Conservation (phyloP, 495 filamentous ascomycete genomes). For the Lepidopterella palustris region DNA sequence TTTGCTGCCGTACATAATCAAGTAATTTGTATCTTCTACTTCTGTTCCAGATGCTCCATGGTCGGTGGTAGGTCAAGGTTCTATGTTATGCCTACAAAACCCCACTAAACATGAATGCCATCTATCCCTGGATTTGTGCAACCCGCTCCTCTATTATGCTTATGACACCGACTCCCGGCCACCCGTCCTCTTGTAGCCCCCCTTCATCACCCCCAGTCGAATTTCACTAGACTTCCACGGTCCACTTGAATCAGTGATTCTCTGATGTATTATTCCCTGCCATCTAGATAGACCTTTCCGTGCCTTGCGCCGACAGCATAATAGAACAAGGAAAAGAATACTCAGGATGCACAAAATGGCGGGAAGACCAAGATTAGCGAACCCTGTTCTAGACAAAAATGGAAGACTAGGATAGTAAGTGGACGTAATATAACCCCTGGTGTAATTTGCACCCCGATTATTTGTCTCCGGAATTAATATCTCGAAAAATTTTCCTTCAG, state of each 20-base stretch:
- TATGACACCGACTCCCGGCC: not conserved
- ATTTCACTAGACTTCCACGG: not conserved
- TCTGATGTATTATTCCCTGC: not conserved
- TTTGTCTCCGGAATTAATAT: not conserved
- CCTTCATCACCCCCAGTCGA: not conserved
- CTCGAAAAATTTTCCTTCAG: constrained; percentile 11
- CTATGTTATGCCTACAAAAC: too few relatives aligned
- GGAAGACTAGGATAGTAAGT: constrained; percentile 4
- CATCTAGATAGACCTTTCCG: not conserved
- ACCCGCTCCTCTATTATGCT: too few relatives aligned
- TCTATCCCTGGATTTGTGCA: too few relatives aligned
- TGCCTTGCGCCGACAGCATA: not conserved
- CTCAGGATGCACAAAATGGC: not conserved
- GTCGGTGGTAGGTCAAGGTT: too few relatives aligned
- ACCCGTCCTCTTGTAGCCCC: not conserved
- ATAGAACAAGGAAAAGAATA: not conserved
- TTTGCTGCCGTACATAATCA: too few relatives aligned
- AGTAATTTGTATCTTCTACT: too few relatives aligned
- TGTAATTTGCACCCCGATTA: constrained; percentile 9
- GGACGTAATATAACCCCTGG: constrained; percentile 3
- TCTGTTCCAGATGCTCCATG: too few relatives aligned
- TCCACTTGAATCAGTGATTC: not conserved
- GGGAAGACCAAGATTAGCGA: not conserved
- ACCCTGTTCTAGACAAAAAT: not conserved
- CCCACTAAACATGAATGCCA: too few relatives aligned